Conservation (phyloP, 768 basidiomycete species). For the Kwoniella sp. region DNA sequence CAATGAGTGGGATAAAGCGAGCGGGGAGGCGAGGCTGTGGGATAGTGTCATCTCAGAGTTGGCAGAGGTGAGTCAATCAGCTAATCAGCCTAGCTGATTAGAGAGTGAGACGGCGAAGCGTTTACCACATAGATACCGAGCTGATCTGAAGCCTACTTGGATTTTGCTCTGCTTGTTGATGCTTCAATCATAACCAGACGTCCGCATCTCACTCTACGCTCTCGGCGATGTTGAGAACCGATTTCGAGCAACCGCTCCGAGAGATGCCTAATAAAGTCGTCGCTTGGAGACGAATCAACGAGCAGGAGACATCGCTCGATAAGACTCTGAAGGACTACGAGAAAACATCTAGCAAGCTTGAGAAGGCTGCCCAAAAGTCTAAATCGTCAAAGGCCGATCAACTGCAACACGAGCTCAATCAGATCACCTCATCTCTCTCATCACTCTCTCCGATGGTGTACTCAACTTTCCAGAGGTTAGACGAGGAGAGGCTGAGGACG, state of each 20-base stretch:
- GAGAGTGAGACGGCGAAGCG: no score
- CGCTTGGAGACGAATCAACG: conserved; percentile 37
- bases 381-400: conserved; percentile 46
- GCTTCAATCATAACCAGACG: conserved; percentile 26
- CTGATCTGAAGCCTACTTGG: not conserved
- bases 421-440: conserved; percentile 35
- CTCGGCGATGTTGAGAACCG: conserved; percentile 42
- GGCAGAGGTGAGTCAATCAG: conserved; percentile 39
- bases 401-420: conserved; percentile 44
- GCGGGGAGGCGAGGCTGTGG: conserved; percentile 45
- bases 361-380: conserved; percentile 49
- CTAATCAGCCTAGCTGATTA: not conserved
- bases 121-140: not conserved
- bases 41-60: conserved; percentile 50
- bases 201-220: conserved; percentile 44
- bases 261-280: conserved; percentile 47
- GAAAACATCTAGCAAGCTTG: conserved; percentile 47
- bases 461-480: conserved; percentile 49
- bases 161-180: not conserved
- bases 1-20: conserved; percentile 40
- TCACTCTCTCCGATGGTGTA: conserved; percentile 52
- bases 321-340: conserved; percentile 55
- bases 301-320: conserved; percentile 50
- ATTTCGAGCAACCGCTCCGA: conserved; percentile 52
- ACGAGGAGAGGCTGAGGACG: conserved; percentile 44